These are phyloP conservation scores for Domatiomyces catenatus DNA, from an alignment of 2,329 filamentous ascomycete species.

Conservation along the genomic window DNA sequence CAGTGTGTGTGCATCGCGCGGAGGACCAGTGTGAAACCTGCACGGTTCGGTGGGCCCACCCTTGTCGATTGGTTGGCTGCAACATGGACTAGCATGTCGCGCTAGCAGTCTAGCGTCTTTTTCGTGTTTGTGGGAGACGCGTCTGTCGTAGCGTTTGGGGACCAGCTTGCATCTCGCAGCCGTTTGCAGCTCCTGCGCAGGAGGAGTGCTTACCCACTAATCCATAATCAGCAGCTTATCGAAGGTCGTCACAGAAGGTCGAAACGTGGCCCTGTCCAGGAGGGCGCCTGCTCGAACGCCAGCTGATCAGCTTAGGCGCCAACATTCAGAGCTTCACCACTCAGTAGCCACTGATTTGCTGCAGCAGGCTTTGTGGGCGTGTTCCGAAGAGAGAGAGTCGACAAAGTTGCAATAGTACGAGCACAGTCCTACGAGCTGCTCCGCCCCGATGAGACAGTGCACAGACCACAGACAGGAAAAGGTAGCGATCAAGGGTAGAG, in stretches of 20 bases:
- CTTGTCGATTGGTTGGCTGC: neutral
- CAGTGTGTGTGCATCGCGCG: too few relatives aligned
- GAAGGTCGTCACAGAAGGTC: neutral
- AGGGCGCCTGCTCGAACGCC: neutral
- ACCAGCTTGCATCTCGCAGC: neutral
- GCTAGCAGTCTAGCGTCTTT: neutral
- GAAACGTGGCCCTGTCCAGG: neutral
- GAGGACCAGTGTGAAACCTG: neutral
- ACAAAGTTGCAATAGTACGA: neutral
- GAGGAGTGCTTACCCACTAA: neutral
- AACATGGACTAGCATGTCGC: neutral
- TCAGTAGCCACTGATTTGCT: too few relatives aligned
- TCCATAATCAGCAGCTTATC: neutral
- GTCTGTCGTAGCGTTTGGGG: neutral
- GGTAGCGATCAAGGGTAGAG: neutral
- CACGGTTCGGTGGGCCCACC: neutral
- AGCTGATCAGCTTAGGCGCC: neutral
- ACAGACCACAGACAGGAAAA: neutral
- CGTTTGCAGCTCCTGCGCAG: neutral
- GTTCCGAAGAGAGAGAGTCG: neutral
- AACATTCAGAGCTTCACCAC: neutral
- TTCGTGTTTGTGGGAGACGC: neutral
- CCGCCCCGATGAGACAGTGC: neutral
- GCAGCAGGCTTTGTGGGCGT: neutral
- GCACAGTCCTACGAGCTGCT: neutral